A percentile compares a stretch with the other conserved stretches of the same genome.
phyloP scores from a whole-genome alignment of 106 monocot species.

The Hemerocallis citrina region DNA sequence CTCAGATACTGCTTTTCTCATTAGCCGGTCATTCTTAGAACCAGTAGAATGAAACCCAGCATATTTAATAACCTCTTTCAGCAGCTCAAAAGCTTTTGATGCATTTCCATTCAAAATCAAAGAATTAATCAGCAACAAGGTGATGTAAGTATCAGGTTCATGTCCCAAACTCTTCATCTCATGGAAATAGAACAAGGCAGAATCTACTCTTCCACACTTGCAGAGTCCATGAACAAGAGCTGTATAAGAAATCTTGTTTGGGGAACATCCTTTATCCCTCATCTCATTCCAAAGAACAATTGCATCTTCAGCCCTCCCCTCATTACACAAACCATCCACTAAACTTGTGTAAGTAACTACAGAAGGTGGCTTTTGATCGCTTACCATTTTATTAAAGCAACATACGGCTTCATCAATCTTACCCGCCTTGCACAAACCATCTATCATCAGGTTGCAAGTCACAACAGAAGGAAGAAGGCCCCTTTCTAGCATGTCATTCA shows the following conservation, averaged over 20 bases:
- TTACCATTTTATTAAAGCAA: constrained; percentile 37
- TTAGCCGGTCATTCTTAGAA: constrained; percentile 31
- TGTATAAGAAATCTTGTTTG: constrained; percentile 51
- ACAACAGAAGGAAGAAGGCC: constrained; percentile 63
- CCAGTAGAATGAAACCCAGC: constrained; percentile 3
- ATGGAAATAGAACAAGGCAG: constrained; percentile 41
- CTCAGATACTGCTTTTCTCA: constrained; percentile 33
- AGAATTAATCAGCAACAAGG: constrained; percentile 44
- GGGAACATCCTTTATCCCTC: constrained; percentile 51
- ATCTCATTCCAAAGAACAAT: constrained; percentile 51
- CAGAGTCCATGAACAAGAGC: constrained; percentile 68
- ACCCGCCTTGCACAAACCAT: constrained; percentile 64
- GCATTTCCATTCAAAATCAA: constrained; percentile 40
- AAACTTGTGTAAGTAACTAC: constrained; percentile 54
- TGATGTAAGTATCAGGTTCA: constrained; percentile 40
- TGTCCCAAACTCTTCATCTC: constrained; percentile 50
- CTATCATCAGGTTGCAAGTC: constrained; percentile 72
- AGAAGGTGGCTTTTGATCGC: constrained; percentile 33
- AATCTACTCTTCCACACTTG: constrained; percentile 48
- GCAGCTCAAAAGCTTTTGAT: constrained; percentile 40
- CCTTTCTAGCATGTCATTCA: constrained; percentile 59
- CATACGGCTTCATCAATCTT: constrained; percentile 42
- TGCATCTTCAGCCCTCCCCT: constrained; percentile 45
- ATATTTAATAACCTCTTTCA: constrained; percentile 48
- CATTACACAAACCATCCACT: constrained; percentile 64